Base-by-base conservation (phyloP, 2,329 filamentous ascomycete species). In the Talaromyces pinophilus region DNA sequence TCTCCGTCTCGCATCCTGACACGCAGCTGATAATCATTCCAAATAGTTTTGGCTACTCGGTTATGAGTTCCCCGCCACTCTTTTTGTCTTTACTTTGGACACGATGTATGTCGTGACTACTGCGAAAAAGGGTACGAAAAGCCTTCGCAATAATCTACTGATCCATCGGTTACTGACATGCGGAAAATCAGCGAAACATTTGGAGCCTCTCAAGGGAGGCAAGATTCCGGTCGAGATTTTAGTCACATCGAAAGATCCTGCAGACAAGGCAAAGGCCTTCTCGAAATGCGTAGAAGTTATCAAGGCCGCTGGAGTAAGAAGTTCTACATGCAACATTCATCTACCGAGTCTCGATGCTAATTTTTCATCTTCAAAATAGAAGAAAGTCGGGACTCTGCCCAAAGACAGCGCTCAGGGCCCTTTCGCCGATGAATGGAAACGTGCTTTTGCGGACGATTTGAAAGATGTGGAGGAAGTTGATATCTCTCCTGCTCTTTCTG, bases 401-500 rank as follows among this genome's bases (percentile, higher is more conserved):
- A 97, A 96, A 81, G 93, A 97, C 76, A 88, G 85, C 28, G 90
- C 93, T 1, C 87, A 86, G 62, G 95, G 95, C 1, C 93, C 93
- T 0, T 98, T 99, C 73, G 89, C 94, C 74, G 93, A 97, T 64
- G 95, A 99, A 79, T 99, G 95, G 95, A 96, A 95, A 81, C 92
- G 92, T 72, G 80, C 88, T 3, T 94, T 92, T 72, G 83, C 84
- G 66, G 90, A 91, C 25, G 88, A 92, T 68, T 90, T 90, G 77
- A 93, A 95, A 76, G 93, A 96, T 69, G 82, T 92, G 15, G 92
- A 97, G 77, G 90, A 96, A 78, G 90, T 96, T 50, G 96, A 99
- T 74, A 89, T 97, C 69, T 87, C 91, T 3, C 80, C 86, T 19
- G 93, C 93, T 13, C 84, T 99, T 38, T 98, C 95, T 8, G 86